Evolutionary conservation across 1,139 yeast species (phyloP), one percentile per base, ranked within the genome.

Genomic region (Debaryomyces sp.): DNA sequence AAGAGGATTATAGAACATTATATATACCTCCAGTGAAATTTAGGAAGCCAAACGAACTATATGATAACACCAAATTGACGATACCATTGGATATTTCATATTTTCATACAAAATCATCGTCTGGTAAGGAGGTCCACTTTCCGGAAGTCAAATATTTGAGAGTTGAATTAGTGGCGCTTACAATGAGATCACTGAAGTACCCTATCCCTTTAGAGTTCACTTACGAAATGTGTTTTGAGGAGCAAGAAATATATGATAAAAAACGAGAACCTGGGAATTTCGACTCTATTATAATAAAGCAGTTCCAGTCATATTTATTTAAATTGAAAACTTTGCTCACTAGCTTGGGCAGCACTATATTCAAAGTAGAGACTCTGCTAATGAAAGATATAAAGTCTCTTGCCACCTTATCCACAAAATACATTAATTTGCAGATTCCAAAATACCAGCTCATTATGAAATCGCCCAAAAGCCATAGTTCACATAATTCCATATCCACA

Each of bases 181-280:
- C 79, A 0, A 59, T 73, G 7, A 57, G 70, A 41, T 70, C 78
- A 0, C 62, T 60, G 17, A 72, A 67, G 45, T 63, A 73, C 45
- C 62, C 60, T 5, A 69, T 76, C 5, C 80, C 81, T 0, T 61
- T 75, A 5, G 80, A 75, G 45, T 61, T 76, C 50, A 70, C 68
- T 47, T 76, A 73, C 48, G 78, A 73, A 24, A 66, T 74, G 67
- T 70, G 73, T 50, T 70, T 73, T 54, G 52, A 58, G 13, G 69
- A 66, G 39, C 62, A 65, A 21, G 60, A 59, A 36, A 54, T 61
- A 29, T 62, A 66, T 9, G 37, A 52, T 10, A 66, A 60, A 32
- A 50, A 55, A 36, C 57, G 60, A 6, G 60, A 57, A 23, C 44
- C 47, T 15, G 73, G 65, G 17, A 64, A 65, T 39, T 74, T 75